Evolutionary conservation across 1,284 basidiomycete species (phyloP), one percentile per base, ranked within the genome.

Genomic region (Cryptococcus floricola): DNA sequence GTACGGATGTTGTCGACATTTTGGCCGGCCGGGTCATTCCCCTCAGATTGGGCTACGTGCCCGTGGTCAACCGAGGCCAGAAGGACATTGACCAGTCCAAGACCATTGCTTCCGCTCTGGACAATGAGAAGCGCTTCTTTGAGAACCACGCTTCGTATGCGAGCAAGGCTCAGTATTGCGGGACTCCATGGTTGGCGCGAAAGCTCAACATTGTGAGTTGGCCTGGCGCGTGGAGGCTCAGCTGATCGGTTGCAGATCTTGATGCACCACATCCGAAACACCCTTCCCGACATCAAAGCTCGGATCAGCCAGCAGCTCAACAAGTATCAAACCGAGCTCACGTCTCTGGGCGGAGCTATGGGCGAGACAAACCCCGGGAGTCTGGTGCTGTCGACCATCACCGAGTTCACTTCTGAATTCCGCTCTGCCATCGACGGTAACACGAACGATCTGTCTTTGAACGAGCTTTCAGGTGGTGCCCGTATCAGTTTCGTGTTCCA

Each of bases 401-500:
- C 93, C 54, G 95, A 98, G 75, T 98, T 98, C 78, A 92, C 90
- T 64, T 84, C 88, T 50, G 95, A 98, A 71, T 98, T 97, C 85
- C 86, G 94, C 59, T 91, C 89, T 19, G 88, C 90, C 37, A 96
- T 98, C 66, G 95, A 98, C 74, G 95, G 95, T 73, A 94, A 91
- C 80, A 93, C 91, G 39, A 93, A 95, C 73, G 95, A 98, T 72
- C 79, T 98, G 47, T 89, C 89, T 5, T 76, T 96, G 69, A 96
- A 96, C 71, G 95, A 98, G 78, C 84, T 98, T 25, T 92, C 90
- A 16, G 95, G 95, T 70, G 95, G 95, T 79, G 95, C 95, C 37
- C 86, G 95, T 78, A 97, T 98, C 81, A 89, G 87, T 69, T 98
- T 97, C 69, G 95, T 98, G 56, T 98, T 93, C 83, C 95, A 98